phyloP scores from a whole-genome alignment of 2,329 filamentous ascomycete genomes.

The Pyricularia pennisetigena region DNA sequence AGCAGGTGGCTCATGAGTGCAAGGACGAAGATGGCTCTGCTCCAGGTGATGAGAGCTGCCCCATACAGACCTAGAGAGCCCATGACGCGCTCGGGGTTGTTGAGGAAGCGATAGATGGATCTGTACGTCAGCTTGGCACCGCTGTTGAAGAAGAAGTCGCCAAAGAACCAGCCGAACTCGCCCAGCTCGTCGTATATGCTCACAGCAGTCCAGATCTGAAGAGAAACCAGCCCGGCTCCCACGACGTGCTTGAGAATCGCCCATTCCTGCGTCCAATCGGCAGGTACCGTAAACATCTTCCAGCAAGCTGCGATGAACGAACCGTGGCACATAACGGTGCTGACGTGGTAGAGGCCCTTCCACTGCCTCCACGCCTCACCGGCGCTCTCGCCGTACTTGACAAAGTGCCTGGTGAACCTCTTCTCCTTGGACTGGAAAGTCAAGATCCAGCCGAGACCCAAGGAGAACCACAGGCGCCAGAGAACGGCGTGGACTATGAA shows the following conservation, averaged over 20 bases:
- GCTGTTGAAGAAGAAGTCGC: constrained; percentile 95
- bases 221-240: constrained; percentile 66
- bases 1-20: constrained; percentile 79
- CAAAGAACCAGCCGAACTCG: constrained; percentile 98
- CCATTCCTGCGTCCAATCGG: constrained; percentile 80
- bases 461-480: constrained; percentile 87
- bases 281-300: constrained; percentile 90
- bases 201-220: constrained; percentile 86
- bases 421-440: constrained; percentile 82
- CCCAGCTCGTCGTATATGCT: constrained; percentile 94
- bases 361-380: constrained; percentile 95
- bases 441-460: constrained; percentile 79
- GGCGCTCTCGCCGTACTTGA: constrained; percentile 88
- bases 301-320: constrained; percentile 86
- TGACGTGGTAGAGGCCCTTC: constrained; percentile 93
- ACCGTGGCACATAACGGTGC: constrained; percentile 79
- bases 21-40: constrained; percentile 73
- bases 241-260: constrained; percentile 80
- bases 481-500: constrained; percentile 72
- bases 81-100: constrained; percentile 92
- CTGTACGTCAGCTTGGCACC: constrained; percentile 85
- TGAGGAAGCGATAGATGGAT: constrained; percentile 95
- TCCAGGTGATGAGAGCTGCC: constrained; percentile 86
- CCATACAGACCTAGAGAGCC: constrained; percentile 95
- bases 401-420: constrained; percentile 92